Base-by-base conservation (phyloP, 1,284 basidiomycete genomes). In the Ceratobasidium sp. region DNA sequence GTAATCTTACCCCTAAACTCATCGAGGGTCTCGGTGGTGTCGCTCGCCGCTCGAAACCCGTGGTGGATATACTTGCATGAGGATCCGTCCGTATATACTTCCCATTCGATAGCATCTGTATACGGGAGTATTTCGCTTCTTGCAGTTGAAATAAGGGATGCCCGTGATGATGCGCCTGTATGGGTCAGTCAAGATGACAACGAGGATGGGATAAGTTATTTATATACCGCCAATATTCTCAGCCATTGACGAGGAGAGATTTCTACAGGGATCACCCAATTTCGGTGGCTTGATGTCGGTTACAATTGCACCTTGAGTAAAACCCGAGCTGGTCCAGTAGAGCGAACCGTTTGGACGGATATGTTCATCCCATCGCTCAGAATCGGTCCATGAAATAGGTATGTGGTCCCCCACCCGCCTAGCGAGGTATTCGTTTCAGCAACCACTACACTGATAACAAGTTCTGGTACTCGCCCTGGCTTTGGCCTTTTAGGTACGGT, bases 271-370 rank as follows among this genome's bases (percentile, higher is more conserved):
- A n/a, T n/a, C n/a, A n/a, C n/a, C n/a, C n/a, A n/a, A n/a, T n/a
- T n/a, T n/a, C n/a, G 67, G 67, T 1, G 67, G 67, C 26, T 69
- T 55, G 26, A 69, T 33, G n/a, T 69, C 67, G 1, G 67, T 55
- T 10, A 69, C 51, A 1, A 69, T 51, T 1, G n/a, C 51, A 51
- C 1, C 13, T 33, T 9, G 67, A 20, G 33, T 55, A 55, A 9
- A 33, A n/a, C n/a, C 53, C 0, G 67, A 69, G 28, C 49, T 55
- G 6, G 67, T 42, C 67, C 67, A 69, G 67, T 69, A 69, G 15
- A 69, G 51, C 28, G 67, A 69, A 6, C 67, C 67, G 51, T 69
- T 69, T 20, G 67, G 67, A 13, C 56, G 51, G 23, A 55, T 69
- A 42, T 39, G 42, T 23, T 69, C 67, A 2, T 33, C 33, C 67